These are phyloP conservation scores for Curvularia sp. DNA, from an alignment of 2,329 filamentous ascomycete species.

Conservation along the genomic window DNA sequence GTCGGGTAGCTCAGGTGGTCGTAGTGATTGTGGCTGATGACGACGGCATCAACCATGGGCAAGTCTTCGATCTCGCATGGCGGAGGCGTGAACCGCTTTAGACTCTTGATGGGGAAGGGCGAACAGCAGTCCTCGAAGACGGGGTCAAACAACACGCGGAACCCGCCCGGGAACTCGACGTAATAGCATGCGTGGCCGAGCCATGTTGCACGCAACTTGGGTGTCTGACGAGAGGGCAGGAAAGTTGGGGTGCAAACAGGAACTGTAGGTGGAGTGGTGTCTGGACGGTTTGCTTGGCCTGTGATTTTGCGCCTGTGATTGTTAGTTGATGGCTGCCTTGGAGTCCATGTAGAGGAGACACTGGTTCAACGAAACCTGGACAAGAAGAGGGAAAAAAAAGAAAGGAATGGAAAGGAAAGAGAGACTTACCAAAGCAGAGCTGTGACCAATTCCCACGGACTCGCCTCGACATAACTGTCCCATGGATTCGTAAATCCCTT, in stretches of 20 bases:
- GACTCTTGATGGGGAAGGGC: constrained; percentile 73
- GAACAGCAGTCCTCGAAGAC: constrained; percentile 90
- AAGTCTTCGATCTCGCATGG: constrained; percentile 82
- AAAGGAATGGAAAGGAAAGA: neutral
- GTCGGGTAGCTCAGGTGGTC: constrained; percentile 86
- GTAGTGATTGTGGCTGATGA: constrained; percentile 92
- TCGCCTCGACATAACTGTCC: constrained; percentile 59
- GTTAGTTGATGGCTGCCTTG: neutral
- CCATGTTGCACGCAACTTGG: constrained; percentile 83
- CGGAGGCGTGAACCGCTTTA: constrained; percentile 78
- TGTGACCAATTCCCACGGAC: constrained; percentile 42
- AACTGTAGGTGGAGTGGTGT: constrained; percentile 71
- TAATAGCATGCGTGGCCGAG: constrained; percentile 94
- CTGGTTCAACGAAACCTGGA: no score
- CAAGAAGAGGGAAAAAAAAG: neutral
- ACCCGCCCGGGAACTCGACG: constrained; percentile 84
- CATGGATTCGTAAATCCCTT: constrained; percentile 66
- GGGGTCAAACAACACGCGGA: constrained; percentile 91
- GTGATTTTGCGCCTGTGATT: constrained; percentile 54
- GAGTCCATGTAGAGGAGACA: neutral
- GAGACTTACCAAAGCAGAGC: constrained; percentile 50
- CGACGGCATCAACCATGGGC: constrained; percentile 73
- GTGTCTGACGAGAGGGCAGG: constrained; percentile 64
- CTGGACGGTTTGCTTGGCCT: constrained; percentile 63
- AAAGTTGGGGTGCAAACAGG: constrained; percentile 72